Percentiles rank a stretch among this genome's conserved stretches.
phyloP scores from a whole-genome alignment of 805 yeast species.

The Candida sanyiensis region DNA sequence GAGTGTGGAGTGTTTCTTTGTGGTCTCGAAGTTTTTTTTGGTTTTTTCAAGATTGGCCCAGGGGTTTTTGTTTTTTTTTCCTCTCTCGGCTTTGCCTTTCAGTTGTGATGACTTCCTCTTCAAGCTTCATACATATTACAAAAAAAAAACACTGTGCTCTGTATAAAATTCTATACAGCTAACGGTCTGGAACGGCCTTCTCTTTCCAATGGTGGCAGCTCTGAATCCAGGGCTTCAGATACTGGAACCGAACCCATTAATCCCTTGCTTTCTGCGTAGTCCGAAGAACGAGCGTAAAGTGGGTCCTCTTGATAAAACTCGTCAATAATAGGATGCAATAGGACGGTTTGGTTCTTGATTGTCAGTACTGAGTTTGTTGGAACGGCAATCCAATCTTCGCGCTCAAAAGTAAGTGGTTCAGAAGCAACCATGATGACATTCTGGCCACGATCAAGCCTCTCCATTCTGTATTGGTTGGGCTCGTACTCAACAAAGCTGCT shows the following conservation, averaged over 20 bases:
- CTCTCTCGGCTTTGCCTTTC: no score
- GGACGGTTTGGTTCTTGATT: conserved; percentile 76
- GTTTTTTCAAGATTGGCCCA: no score
- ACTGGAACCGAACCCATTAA: conserved; percentile 87
- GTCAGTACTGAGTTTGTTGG: conserved; percentile 88
- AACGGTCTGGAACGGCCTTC: conserved; percentile 52
- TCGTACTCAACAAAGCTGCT: conserved; percentile 83
- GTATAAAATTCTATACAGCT: no score
- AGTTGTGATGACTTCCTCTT: no score
- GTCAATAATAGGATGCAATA: conserved; percentile 86
- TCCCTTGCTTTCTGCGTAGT: conserved; percentile 85
- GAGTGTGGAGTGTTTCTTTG: background rate
- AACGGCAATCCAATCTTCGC: conserved; percentile 96
- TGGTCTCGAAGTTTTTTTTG: no score
- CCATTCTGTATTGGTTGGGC: conserved; percentile 93
- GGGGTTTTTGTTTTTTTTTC: no score
- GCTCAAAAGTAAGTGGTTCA: conserved; percentile 92
- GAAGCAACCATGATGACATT: conserved; percentile 95
- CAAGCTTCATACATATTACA: no score
- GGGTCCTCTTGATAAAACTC: conserved; percentile 80
- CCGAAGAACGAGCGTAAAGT: conserved; percentile 60
- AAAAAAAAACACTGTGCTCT: no score
- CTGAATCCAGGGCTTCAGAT: conserved; percentile 41
- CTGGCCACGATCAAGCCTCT: conserved; percentile 85
- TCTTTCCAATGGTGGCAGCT: conserved; percentile 73